phyloP scores from a whole-genome alignment of 805 yeast genomes.

The Barnettozyma wickerhamii region DNA sequence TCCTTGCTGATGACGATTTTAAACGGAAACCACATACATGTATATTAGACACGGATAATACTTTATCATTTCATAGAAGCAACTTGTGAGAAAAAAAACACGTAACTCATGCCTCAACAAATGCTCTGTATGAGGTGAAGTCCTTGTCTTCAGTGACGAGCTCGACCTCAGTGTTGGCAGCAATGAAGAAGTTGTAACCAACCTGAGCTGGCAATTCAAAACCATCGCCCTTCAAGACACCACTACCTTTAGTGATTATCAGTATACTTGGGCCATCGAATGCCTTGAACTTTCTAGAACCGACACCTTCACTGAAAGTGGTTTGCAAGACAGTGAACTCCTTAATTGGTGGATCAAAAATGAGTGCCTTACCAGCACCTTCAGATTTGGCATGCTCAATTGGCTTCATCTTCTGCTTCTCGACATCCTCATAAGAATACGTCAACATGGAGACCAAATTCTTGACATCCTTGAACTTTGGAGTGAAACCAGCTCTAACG shows the following conservation, averaged over 20 bases:
- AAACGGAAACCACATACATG: too few species aligned
- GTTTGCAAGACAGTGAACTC: conserved; percentile 94
- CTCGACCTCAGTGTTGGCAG: conserved; percentile 67
- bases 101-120: conserved; percentile 61
- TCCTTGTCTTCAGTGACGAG: conserved; percentile 46
- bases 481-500: conserved; percentile 99
- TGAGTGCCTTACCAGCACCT: conserved; percentile 61
- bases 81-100: too few species aligned
- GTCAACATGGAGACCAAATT: conserved; percentile 89
- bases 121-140: conserved; percentile 87
- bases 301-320: conserved; percentile 47
- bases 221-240: conserved; percentile 43
- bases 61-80: too few species aligned
- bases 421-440: conserved; percentile 82
- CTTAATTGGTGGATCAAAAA: conserved; percentile 94
- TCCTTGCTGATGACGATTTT: too few species aligned
- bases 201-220: conserved; percentile 47
- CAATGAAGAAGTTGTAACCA: conserved; percentile 83
- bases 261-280: conserved; percentile 86
- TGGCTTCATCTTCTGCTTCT: conserved; percentile 86
- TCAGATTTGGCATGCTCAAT: conserved; percentile 42
- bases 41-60: too few species aligned
- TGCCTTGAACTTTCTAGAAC: conserved; percentile 51
- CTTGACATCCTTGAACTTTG: conserved; percentile 93
- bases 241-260: conserved; percentile 79